Evolutionary conservation across 2,329 filamentous ascomycete genomes (phyloP), one percentile per base, ranked within the genome.

Genomic region (Colletotrichum sp.): DNA sequence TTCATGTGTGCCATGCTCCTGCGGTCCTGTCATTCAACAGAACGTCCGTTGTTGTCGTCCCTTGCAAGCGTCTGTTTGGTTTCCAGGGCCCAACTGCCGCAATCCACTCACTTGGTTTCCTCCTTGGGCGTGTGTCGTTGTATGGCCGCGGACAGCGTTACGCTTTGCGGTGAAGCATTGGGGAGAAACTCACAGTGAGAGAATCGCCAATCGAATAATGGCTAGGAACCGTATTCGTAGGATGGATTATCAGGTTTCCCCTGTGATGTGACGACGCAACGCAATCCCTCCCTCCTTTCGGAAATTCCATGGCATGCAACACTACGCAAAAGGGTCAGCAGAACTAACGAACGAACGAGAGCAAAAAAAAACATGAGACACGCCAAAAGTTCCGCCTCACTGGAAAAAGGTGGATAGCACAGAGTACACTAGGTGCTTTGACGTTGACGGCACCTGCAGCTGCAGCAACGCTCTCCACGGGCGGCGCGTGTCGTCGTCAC

Each of bases 301-400:
- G 16, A 60, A 48, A 66, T 66, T 43, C 34, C 16, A 28, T 43
- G 55, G 65, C 70, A 67, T 34, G 30, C 43, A 66, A 39, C 66
- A 43, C 62, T 34, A 43, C 48, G 65, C 25, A 34, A 32, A 34
- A 61, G n/a, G 55, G 28, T 36, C 68, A 15, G 30, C 9, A 61
- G n/a, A 36, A 34, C 18, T 12, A 61, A 30, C 16, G 18, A 30
- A n/a, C 8, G 56, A 60, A 28, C 56, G 16, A 74, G 43, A 43
- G 71, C n/a, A 39, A 62, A 69, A 48, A 43, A 48, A 48, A 48
- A 48, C n/a, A 43, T 75, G 73, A 75, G 73, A 75, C 73, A 68
- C 69, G 73, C 73, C 73, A 72, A 72, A 75, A 75, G 73, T 72
- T 48, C 73, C 73, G 73, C 73, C 62, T 75, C 55, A 48, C 64